These are phyloP conservation scores for Lophium mytilinum DNA, from an alignment of 495 filamentous ascomycete genomes.

Conservation along the genomic window DNA sequence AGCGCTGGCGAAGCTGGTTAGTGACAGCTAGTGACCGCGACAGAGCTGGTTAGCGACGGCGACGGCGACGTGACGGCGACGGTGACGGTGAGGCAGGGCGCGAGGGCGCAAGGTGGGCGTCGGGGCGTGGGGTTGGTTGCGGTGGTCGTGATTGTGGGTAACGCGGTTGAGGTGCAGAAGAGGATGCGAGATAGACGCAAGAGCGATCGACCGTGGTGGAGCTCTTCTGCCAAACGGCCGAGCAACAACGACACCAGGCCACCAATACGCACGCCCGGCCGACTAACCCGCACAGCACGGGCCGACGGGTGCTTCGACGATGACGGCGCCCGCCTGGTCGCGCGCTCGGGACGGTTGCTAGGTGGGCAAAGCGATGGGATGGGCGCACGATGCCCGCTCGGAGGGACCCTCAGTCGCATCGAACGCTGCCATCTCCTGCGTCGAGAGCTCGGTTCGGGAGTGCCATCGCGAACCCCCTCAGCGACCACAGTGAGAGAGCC, in stretches of 20 bases:
- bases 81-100: not conserved
- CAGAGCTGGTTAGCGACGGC: not conserved
- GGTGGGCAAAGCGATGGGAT: too few species aligned
- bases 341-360: too few species aligned
- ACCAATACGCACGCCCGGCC: not conserved
- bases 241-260: not conserved
- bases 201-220: not conserved
- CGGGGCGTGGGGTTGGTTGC: slow-evolving; percentile 19
- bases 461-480: too few species aligned
- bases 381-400: too few species aligned
- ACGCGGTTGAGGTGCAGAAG: slow-evolving; percentile 8
- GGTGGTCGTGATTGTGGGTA: slow-evolving; percentile 11
- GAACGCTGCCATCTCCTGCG: too few species aligned
- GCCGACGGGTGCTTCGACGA: too few species aligned
- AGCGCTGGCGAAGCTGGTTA: not conserved
- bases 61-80: not conserved
- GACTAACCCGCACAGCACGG: not conserved
- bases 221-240: not conserved
- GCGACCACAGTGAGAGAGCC: too few species aligned
- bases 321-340: too few species aligned
- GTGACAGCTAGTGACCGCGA: not conserved
- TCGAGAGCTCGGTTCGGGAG: too few species aligned
- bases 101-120: not conserved
- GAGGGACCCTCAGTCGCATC: too few species aligned
- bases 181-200: too few species aligned